These are phyloP conservation scores for Kodamaea sp. DNA, from an alignment of 1,139 yeast genomes.

Conservation along the genomic window DNA sequence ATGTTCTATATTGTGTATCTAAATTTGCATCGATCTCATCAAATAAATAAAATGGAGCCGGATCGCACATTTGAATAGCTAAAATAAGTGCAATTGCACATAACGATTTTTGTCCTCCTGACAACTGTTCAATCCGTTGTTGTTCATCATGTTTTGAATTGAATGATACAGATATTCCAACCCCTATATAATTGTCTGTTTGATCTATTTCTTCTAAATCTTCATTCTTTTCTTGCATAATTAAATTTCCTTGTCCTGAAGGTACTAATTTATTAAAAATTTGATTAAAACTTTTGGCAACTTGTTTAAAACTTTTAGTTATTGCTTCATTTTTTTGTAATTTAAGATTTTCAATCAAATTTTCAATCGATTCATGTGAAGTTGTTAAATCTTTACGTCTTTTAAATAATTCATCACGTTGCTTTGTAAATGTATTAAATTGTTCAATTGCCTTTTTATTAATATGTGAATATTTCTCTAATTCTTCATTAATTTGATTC, in stretches of 20 bases:
- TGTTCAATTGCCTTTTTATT: conserved; percentile 92
- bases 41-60: conserved; percentile 93
- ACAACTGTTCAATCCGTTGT: conserved; percentile 81
- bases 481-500: conserved; percentile 52
- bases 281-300: conserved; percentile 66
- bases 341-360: conserved; percentile 67
- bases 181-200: conserved; percentile 72
- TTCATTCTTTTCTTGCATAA: conserved; percentile 50
- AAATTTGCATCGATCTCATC: conserved; percentile 96
- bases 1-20: conserved; percentile 86
- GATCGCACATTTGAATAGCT: conserved; percentile 92
- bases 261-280: conserved; percentile 84
- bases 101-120: conserved; percentile 94
- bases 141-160: conserved; percentile 85
- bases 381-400: conserved; percentile 68
- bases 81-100: conserved; percentile 92
- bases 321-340: conserved; percentile 83
- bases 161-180: conserved; percentile 85
- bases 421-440: conserved; percentile 67
- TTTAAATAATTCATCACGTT: conserved; percentile 59
- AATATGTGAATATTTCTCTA: conserved; percentile 69
- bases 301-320: conserved; percentile 70
- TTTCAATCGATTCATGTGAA: conserved; percentile 71
- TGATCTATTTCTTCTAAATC: conserved; percentile 17
- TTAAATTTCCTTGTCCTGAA: conserved; percentile 69